Base-by-base conservation (phyloP, 2,329 filamentous ascomycete genomes). In the Ilyonectria robusta region DNA sequence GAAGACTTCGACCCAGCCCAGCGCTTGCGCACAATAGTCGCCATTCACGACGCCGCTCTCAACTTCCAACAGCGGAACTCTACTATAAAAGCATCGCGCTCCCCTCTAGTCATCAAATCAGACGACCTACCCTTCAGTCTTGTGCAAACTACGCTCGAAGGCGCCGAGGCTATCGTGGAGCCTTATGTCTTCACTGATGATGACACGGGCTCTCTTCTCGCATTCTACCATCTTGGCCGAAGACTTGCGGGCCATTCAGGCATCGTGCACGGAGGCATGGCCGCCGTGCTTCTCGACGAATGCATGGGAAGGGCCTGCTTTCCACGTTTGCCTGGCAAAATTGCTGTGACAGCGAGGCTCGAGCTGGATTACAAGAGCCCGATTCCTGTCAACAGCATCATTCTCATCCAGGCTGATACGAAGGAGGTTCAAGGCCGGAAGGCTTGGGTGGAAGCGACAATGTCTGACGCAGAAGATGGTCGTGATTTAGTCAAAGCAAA, bases 221-320 rank as follows among this genome's bases (percentile, higher is more conserved):
- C 53, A 35, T 48, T 68, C 37, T 68, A 65, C 50, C 46, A 48
- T 26, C 46, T 48, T 6, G 46, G 46, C 13, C 46, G 10, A 15
- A 48, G 23, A 13, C 65, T 75, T 15, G 62, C 71, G 2, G 72
- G 72, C 17, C 73, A 75, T 35, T 17, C 37, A 5, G 69, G 69
- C 1, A 64, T 73, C 11, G 64, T 73, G 4, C 72, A 75, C 37
- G 73, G 73, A 9, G 73, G 73, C 10, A 50, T 75, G 37, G 42
- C 67, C 15, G 67, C 72, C 2, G 54, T 65, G 19, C 47, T 75
- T n/a, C 60, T 74, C 8, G 73, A 75, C 51, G 72, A 72, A 19
- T 66, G 66, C 26, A 68, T 70, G 60, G 73, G 70, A 6, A 33
- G 65, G 19, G 69, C 65, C 33, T 54, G 54, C 21, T 65, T 72